Percentiles rank a stretch among this genome's conserved stretches.
phyloP scores from a whole-genome alignment of 257 asterid species.

The Cordia subcordata region DNA sequence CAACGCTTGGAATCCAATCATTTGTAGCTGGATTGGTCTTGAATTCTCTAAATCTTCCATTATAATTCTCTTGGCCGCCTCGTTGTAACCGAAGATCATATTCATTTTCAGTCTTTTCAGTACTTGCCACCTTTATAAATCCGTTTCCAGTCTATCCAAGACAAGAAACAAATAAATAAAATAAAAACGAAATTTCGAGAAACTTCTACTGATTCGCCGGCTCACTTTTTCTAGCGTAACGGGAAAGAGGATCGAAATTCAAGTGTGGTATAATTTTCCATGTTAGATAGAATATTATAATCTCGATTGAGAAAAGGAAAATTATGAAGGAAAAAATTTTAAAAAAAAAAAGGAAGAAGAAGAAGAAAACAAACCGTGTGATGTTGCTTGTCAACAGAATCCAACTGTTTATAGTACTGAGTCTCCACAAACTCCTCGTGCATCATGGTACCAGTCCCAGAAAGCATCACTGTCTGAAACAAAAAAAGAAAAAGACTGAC shows the following conservation, averaged over 20 bases:
- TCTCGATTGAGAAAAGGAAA: no score
- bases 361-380: constrained; percentile 23
- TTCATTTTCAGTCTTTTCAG: constrained; percentile 8
- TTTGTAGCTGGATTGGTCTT: constrained; percentile 43
- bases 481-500: not conserved
- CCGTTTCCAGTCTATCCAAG: constrained; percentile 42
- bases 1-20: constrained; percentile 39
- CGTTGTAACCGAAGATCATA: constrained; percentile 14
- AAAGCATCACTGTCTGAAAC: not conserved
- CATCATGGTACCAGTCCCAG: constrained; percentile 7
- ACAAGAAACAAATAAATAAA: not conserved
- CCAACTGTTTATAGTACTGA: constrained; percentile 32
- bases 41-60: constrained; percentile 12
- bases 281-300: no score
- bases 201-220: no score
- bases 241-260: no score
- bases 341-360: not conserved
- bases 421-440: constrained; percentile 46
- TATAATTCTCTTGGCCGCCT: constrained; percentile 8
- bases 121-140: constrained; percentile 27
- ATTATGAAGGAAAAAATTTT: no score
- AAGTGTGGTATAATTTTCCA: no score
- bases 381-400: constrained; percentile 38
- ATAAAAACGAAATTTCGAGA: no score
- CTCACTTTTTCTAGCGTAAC: no score